These are phyloP conservation scores for Aspergillus melleus DNA, from an alignment of 2,329 filamentous ascomycete genomes.

Conservation along the genomic window DNA sequence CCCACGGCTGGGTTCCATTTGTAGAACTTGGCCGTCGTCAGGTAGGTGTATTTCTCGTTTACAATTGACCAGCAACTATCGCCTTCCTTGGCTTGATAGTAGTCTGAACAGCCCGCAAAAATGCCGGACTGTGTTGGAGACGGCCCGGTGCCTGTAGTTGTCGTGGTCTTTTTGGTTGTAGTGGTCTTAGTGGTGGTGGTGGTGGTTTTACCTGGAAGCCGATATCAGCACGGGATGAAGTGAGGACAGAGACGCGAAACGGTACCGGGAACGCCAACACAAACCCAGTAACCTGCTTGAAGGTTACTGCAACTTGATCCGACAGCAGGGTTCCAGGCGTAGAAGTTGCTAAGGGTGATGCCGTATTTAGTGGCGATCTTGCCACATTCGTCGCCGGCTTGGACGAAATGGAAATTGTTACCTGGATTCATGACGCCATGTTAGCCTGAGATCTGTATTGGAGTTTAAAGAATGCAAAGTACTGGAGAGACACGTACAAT, in stretches of 20 bases:
- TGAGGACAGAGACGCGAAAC: no score
- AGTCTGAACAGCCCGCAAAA: constrained; percentile 12
- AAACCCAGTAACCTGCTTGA: neutral
- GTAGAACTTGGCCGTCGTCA: constrained; percentile 2
- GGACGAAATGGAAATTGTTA: neutral
- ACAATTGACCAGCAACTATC: constrained; percentile 16
- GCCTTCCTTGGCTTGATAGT: constrained; percentile 15
- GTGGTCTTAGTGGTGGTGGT: no score
- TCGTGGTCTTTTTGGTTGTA: no score
- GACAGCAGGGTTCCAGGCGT: constrained; percentile 7
- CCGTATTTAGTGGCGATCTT: neutral
- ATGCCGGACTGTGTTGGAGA: constrained; percentile 18
- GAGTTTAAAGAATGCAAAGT: neutral
- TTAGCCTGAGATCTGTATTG: no score
- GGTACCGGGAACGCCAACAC: neutral
- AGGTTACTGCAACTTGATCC: constrained; percentile 3
- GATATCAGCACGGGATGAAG: no score
- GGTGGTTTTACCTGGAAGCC: no score
- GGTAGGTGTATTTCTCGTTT: constrained; percentile 10
- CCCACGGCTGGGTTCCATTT: constrained; percentile 17
- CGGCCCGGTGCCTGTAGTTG: constrained; percentile 8
- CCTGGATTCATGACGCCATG: neutral
- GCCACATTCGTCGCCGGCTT: constrained; percentile 3
- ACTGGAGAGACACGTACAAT: neutral
- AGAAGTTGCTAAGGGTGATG: constrained; percentile 5